Conservation (phyloP, 768 basidiomycete genomes). For the Tulasnella sp. region DNA sequence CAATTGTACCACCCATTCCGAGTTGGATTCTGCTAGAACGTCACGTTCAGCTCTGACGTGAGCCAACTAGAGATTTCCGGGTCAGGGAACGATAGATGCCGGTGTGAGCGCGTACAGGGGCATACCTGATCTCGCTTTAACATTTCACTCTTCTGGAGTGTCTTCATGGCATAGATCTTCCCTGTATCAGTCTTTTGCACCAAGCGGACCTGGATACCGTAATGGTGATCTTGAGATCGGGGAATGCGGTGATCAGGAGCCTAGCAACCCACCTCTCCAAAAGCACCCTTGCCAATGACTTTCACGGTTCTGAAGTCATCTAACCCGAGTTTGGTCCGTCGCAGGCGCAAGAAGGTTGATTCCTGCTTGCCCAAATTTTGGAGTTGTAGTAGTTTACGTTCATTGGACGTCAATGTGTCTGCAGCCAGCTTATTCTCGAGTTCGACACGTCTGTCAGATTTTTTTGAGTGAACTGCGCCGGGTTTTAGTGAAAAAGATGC, state of each 20-base stretch:
- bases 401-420: constrained; percentile 60
- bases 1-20: constrained; percentile 91
- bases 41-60: constrained; percentile 97
- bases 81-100: background rate
- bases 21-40: constrained; percentile 89
- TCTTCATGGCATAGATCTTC: constrained; percentile 99
- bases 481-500: no score
- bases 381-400: constrained; percentile 74
- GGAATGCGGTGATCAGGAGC: background rate
- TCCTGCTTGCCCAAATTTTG: constrained; percentile 77
- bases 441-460: constrained; percentile 57
- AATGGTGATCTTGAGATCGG: background rate
- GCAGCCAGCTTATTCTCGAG: constrained; percentile 65
- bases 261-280: constrained; percentile 64
- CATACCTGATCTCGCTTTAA: constrained; percentile 94
- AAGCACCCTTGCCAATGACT: constrained; percentile 97
- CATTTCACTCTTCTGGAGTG: constrained; percentile 95
- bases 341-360: constrained; percentile 73
- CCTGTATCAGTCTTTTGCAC: constrained; percentile 96
- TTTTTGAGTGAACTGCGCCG: no score
- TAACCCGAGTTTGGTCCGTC: constrained; percentile 78
- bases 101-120: background rate
- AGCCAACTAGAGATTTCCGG: constrained; percentile 52
- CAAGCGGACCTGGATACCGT: constrained; percentile 52
- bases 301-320: constrained; percentile 94